Percentiles rank a stretch among this genome's conserved stretches.
Evolutionary conservation across 1,284 basidiomycete species (phyloP).

Genomic region (Thelephora terrestris): DNA sequence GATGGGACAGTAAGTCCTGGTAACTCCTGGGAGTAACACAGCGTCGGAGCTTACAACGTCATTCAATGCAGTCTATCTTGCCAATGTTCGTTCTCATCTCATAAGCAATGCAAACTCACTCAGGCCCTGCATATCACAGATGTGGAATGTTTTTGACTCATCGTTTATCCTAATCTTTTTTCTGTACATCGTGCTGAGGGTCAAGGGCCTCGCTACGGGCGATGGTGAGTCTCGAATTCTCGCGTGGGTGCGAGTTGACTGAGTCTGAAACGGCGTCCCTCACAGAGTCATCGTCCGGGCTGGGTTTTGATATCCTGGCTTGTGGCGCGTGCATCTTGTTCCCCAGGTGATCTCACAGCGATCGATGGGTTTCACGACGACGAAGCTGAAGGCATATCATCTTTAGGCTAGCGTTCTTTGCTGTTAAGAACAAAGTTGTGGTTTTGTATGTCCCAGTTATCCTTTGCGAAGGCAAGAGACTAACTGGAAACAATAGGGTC

Average conservation of each 20-base stretch:
- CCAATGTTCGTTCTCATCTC: slow-evolving; percentile 41
- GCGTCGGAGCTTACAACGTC: slow-evolving; percentile 2
- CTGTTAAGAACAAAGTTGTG: slow-evolving; percentile 75
- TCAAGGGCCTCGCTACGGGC: slow-evolving; percentile 47
- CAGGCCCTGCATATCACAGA: slow-evolving; percentile 27
- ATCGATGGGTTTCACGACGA: neutral
- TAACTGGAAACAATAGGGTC: slow-evolving; percentile 34
- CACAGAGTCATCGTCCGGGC: slow-evolving; percentile 47
- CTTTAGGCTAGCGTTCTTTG: slow-evolving; percentile 70
- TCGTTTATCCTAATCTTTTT: slow-evolving; percentile 68
- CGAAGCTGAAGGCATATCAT: neutral
- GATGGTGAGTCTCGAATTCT: slow-evolving; percentile 34
- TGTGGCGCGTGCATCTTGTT: slow-evolving; percentile 84
- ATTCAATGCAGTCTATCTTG: slow-evolving; percentile 58
- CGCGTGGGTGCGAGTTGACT: neutral
- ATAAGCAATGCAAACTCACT: neutral
- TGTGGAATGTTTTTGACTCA: slow-evolving; percentile 86
- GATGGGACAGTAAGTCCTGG: slow-evolving; percentile 64
- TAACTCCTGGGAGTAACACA: too few relatives aligned
- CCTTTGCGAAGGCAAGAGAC: slow-evolving; percentile 6
- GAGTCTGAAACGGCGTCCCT: neutral
- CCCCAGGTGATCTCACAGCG: slow-evolving; percentile 41
- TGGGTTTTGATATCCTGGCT: slow-evolving; percentile 76
- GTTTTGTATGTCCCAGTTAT: slow-evolving; percentile 48
- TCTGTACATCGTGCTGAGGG: slow-evolving; percentile 55